Evolutionary conservation across 2,329 filamentous ascomycete genomes (phyloP), one percentile per base, ranked within the genome.

Genomic region (Ophiostoma triangulosporum): DNA sequence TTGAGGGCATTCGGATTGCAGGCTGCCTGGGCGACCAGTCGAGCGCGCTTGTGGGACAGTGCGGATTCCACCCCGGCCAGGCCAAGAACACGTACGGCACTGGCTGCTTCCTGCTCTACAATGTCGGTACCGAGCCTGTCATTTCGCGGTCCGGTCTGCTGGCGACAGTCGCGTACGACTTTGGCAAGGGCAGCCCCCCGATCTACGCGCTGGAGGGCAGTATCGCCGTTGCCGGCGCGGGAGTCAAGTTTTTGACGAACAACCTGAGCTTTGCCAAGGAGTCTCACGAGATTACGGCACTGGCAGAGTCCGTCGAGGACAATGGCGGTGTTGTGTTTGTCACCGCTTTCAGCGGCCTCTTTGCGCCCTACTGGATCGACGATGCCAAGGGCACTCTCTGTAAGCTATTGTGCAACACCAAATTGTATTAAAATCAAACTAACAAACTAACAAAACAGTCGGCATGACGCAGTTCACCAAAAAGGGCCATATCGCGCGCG

Each of bases 41-140:
- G 38, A 84, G 87, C 52, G 88, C 88, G 15, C 72, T 95, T 50
- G 87, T 95, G 20, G 88, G 88, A 48, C 88, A 94, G 66, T 85
- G 86, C 64, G 88, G 86, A 14, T 95, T 95, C 69, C 77, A 74
- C 3, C 83, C 87, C 1, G 89, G 89, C 51, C 79, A 81, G 61
- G 89, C 88, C 45, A 95, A 95, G 74, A 94, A 93, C 68, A 95
- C 88, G 0, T 94, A 94, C 65, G 88, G 88, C 36, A 95, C 88
- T 0, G 88, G 88, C 40, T 93, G 87, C 65, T 95, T 95, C 72
- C 71, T 95, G 59, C 76, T 95, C 4, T 94, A 93, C 71, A 94
- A 95, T 62, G 86, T 94, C 32, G 89, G 89, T 51, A 76, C 81
- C 38, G 83, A 88, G 66, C 89, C 89, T 6, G 87, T 95, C 52